Percentiles rank a stretch among this genome's conserved stretches.
Conservation (phyloP, 176 grass and related monocot genomes). For the Raddia guianensis region DNA sequence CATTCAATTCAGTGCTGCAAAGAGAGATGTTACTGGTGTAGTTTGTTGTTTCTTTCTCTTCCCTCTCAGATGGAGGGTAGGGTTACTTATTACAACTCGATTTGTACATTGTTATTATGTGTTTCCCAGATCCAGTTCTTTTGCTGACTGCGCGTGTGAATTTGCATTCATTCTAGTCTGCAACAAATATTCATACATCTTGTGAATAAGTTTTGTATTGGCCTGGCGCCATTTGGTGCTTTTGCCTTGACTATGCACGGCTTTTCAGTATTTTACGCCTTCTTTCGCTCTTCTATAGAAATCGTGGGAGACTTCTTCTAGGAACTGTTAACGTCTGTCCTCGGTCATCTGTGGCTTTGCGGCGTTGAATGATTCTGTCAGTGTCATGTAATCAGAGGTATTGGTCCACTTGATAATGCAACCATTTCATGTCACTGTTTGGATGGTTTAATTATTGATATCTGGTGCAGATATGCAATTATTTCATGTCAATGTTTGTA, state of each 20-base stretch:
- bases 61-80: background rate
- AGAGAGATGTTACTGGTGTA: conserved; percentile 1
- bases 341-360: background rate
- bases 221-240: background rate
- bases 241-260: background rate
- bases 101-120: conserved; percentile 54
- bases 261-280: conserved; percentile 23
- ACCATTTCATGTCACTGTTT: background rate
- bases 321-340: no score
- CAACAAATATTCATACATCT: conserved; percentile 26
- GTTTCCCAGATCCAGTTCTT: conserved; percentile 45
- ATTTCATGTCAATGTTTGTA: background rate
- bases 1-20: background rate
- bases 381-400: background rate
- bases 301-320: background rate
- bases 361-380: background rate
- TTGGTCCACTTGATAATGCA: background rate
- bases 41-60: background rate
- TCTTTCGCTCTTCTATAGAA: background rate
- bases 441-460: background rate
- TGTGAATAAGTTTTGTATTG: conserved; percentile 49
- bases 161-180: conserved; percentile 44
- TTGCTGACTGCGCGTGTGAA: conserved; percentile 41
- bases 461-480: background rate
- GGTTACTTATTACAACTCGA: conserved; percentile 43